A percentile compares a stretch with the other conserved stretches of the same genome.
These are phyloP conservation scores for Botrytis sinoallii DNA, from an alignment of 2,329 filamentous ascomycete genomes.

Conservation along the genomic window DNA sequence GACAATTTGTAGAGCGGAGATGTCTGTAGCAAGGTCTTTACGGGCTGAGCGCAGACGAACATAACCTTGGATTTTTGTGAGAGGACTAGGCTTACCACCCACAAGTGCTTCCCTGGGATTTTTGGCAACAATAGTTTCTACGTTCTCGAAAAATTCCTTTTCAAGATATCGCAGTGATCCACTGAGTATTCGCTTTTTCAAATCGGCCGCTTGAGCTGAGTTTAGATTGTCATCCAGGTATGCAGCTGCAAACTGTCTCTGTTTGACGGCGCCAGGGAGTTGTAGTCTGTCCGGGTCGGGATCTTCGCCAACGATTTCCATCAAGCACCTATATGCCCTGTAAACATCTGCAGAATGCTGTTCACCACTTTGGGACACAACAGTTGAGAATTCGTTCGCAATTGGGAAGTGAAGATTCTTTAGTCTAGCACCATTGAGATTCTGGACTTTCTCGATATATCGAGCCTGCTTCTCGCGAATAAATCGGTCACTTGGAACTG, in stretches of 20 bases:
- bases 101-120: constrained; percentile 86
- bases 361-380: constrained; percentile 68
- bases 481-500: constrained; percentile 65
- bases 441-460: constrained; percentile 75
- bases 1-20: constrained; percentile 74
- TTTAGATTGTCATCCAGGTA: constrained; percentile 74
- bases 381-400: constrained; percentile 69
- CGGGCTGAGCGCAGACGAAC: constrained; percentile 76
- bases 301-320: constrained; percentile 74
- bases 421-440: constrained; percentile 71
- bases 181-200: constrained; percentile 75
- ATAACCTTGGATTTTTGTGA: constrained; percentile 90
- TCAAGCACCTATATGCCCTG: constrained; percentile 79
- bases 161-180: constrained; percentile 81
- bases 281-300: constrained; percentile 55
- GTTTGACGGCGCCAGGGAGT: constrained; percentile 63
- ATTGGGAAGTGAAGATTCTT: constrained; percentile 68
- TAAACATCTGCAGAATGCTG: constrained; percentile 71
- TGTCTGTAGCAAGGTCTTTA: constrained; percentile 81
- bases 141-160: constrained; percentile 71
- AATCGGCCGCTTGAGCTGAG: constrained; percentile 59
- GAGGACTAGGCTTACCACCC: constrained; percentile 80
- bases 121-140: constrained; percentile 75
- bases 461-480: constrained; percentile 79
- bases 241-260: constrained; percentile 71